Evolutionary conservation across 352 stramenopile species (phyloP), one percentile per base, ranked within the genome.

Genomic region (Globisporangium nunn): DNA sequence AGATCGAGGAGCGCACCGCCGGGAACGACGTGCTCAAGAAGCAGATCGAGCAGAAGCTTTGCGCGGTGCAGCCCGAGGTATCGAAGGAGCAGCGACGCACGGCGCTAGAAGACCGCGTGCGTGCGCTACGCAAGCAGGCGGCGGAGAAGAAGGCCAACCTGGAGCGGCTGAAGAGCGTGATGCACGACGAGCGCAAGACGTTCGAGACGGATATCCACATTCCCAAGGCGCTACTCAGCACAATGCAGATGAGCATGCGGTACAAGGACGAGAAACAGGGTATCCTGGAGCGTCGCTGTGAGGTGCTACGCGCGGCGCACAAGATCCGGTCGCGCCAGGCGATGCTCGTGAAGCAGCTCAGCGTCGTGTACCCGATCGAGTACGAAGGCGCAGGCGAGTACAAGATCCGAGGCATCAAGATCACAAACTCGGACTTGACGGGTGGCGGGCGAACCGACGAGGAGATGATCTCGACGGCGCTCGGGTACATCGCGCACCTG

Each of bases 401-500:
- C 66, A 84, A 70, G 18, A 94, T 94, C 30, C 81, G 84, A 11
- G 78, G 81, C 15, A 92, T 94, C 56, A 74, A 77, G 17, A 75
- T 94, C 52, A 68, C 74, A 39, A 94, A 82, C 49, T 76, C 81
- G 11, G 84, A 94, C 50, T 60, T 92, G 15, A 76, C 65, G 4
- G 72, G 76, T 37, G 70, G 68, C 30, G 78, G 74, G 14, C 76
- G 62, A 55, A 66, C 64, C 4, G 85, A 94, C 50, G 85, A 94
- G 62, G 85, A 94, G 48, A 75, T 80, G 68, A 74, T 94, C 17
- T 88, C 81, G n/a, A 94, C 85, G 6, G 82, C 78, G 40, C 67
- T 94, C 39, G 85, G 85, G 30, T 93, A 91, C 61, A 91, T 93
- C 56, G 79, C 82, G n/a, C 85, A 94, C 50, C 64, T 94, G 51